Percentiles rank a stretch among this genome's conserved stretches.
phyloP scores from a whole-genome alignment of 768 basidiomycete species.

The Hypsizygus marmoreus region DNA sequence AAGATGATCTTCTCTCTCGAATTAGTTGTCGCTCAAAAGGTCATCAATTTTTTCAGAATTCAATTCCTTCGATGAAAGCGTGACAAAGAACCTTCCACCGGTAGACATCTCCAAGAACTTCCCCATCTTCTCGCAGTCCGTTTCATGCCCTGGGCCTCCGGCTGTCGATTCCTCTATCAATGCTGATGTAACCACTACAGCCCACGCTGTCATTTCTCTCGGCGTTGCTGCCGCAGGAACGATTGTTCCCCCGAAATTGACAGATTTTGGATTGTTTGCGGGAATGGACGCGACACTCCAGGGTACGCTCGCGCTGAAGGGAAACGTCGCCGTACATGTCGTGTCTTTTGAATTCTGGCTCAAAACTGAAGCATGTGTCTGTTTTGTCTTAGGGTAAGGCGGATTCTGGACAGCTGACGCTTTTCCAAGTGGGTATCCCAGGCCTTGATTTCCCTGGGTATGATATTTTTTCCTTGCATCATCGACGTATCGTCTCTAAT shows the following conservation, averaged over 20 bases:
- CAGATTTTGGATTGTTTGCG: slow-evolving; percentile 34
- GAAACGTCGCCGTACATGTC: slow-evolving; percentile 40
- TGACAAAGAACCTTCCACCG: slow-evolving; percentile 30
- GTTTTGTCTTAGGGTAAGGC: too few species aligned
- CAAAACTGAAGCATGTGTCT: too few species aligned
- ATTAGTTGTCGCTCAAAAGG: too few species aligned
- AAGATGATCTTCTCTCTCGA: too few species aligned
- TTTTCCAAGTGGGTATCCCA: slow-evolving; percentile 45
- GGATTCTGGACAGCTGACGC: slow-evolving; percentile 41
- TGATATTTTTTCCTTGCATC: slow-evolving; percentile 5
- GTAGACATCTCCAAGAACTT: slow-evolving; percentile 32
- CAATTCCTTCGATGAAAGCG: slow-evolving; percentile 32
- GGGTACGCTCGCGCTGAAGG: slow-evolving; percentile 37
- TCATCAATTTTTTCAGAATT: too few species aligned
- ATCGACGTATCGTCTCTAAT: too few species aligned
- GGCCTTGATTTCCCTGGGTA: slow-evolving; percentile 56
- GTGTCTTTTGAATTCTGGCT: too few species aligned
- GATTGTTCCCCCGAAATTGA: slow-evolving; percentile 24
- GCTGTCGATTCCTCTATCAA: slow-evolving; percentile 12
- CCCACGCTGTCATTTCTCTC: slow-evolving; percentile 26
- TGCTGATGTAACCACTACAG: slow-evolving; percentile 18
- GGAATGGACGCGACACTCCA: slow-evolving; percentile 37
- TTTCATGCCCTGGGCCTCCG: slow-evolving; percentile 18
- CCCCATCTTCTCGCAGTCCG: slow-evolving; percentile 25
- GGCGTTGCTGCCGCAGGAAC: slow-evolving; percentile 25